These are phyloP conservation scores for Geotrichum citri-aurantii DNA, from an alignment of 1,139 yeast species.

Conservation along the genomic window DNA sequence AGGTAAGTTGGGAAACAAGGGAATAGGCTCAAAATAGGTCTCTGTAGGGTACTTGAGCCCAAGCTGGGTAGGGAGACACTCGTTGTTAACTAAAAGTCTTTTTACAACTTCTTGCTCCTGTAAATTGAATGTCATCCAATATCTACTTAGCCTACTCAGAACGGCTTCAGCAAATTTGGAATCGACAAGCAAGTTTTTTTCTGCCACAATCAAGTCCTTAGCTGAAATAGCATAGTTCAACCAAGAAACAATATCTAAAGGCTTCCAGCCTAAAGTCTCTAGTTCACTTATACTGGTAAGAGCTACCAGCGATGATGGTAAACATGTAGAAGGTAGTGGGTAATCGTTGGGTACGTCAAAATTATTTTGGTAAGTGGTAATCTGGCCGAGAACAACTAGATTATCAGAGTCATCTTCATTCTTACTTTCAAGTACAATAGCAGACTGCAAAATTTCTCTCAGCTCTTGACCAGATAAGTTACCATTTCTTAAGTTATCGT, in stretches of 20 bases:
- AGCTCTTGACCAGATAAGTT: conserved; percentile 13
- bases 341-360: conserved; percentile 26
- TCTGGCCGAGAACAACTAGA: conserved; percentile 24
- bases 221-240: conserved; percentile 24
- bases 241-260: conserved; percentile 32
- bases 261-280: conserved; percentile 30
- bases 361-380: conserved; percentile 28
- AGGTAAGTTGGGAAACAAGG: conserved; percentile 39
- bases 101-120: conserved; percentile 19
- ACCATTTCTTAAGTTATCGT: conserved; percentile 18
- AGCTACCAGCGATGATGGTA: conserved; percentile 13
- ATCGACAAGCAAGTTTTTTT: conserved; percentile 24
- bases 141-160: conserved; percentile 26
- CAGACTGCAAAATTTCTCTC: conserved; percentile 17
- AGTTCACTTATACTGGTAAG: conserved; percentile 18
- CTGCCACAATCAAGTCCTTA: conserved; percentile 18
- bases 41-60: conserved; percentile 38
- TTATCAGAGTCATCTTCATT: conserved; percentile 17
- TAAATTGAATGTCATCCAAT: conserved; percentile 28
- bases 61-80: conserved; percentile 38
- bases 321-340: conserved; percentile 33
- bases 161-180: conserved; percentile 31
- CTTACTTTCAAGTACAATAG: conserved; percentile 21
- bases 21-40: conserved; percentile 34
- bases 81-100: conserved; percentile 23